Percentiles rank a stretch among this genome's conserved stretches.
Evolutionary conservation across 2,329 filamentous ascomycete species (phyloP).

Genomic region (Alternaria rosae): DNA sequence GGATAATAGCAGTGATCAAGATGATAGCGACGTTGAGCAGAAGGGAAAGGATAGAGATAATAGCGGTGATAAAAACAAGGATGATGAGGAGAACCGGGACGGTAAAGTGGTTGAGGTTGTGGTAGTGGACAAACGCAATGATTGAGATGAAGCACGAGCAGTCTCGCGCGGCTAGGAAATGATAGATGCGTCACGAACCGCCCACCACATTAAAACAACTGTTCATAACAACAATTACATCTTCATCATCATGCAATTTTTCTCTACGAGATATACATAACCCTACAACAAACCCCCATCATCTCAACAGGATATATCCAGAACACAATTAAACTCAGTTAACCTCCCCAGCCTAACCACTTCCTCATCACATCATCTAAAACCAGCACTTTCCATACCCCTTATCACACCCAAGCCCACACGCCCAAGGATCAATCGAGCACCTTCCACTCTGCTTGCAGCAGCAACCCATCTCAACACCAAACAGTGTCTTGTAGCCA

Average conservation of each 20-base stretch:
- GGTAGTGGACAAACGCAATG: not conserved
- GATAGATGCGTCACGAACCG: not conserved
- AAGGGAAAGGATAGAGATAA: not conserved
- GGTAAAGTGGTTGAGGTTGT: accelerated
- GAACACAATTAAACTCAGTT: not conserved
- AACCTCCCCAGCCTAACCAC: not conserved
- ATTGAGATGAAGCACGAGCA: not conserved
- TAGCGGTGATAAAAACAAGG: not conserved
- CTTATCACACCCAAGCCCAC: slow-evolving; percentile 38
- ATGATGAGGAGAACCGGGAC: not conserved
- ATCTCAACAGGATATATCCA: not conserved
- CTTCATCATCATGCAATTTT: not conserved
- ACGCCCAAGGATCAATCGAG: slow-evolving; percentile 29
- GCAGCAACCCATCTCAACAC: slow-evolving; percentile 36
- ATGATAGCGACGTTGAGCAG: not conserved
- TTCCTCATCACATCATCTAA: not conserved
- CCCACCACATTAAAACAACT: not conserved
- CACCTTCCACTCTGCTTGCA: slow-evolving; percentile 30
- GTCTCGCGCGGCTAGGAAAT: not conserved
- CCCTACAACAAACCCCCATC: not conserved
- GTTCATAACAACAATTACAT: no score
- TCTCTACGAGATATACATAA: not conserved
- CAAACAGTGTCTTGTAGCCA: slow-evolving; percentile 32
- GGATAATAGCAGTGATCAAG: no score
- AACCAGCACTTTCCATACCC: slow-evolving; percentile 39